Base-by-base conservation (phyloP, 805 yeast genomes). In the Yarrowia divulgata region DNA sequence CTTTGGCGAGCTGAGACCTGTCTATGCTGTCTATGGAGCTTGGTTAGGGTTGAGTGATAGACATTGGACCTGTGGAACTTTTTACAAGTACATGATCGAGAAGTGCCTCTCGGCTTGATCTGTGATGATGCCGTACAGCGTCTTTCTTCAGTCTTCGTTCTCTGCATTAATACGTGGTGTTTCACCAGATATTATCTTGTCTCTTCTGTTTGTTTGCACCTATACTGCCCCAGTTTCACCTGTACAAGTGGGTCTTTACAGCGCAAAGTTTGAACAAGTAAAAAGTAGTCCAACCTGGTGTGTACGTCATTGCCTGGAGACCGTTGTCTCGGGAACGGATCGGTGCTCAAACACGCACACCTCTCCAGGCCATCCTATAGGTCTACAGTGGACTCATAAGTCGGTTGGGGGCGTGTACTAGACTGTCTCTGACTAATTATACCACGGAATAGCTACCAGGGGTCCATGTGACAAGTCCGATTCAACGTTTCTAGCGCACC, bases 201-300 rank as follows among this genome's bases (percentile, higher is more conserved):
- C 18, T 16, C 18, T 6, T 40, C 40, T 5, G 45, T 40, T 40
- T 40, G 45, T 40, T 40, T 40, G 45, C 16, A 8, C 12, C 45
- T 16, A n/a, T 45, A 45, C 50, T 23, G 50, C 32, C 37, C 19
- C 55, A 32, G 55, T 50, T 39, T 50, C 55, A 50, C 39, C 39
- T 50, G 55, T 50, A 34, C 18, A 32, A 34, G 40, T 14, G 16
- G 39, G 40, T 14, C 55, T 50, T 40, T 50, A 50, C 55, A 50
- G 55, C 55, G 55, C 55, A 50, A 50, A 50, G 55, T 50, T 50
- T 50, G 55, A n/a, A 23, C 29, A 23, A 23, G 29, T 23, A 23
- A 23, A 23, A 23, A 23, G 29, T 2, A 23, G 29, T 23, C 29
- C 29, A 23, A 23, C 3, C 29, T 2, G 29, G 29, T 23, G 29